phyloP scores from a whole-genome alignment of 768 basidiomycete species.

The Guyanaporus albipodus region DNA sequence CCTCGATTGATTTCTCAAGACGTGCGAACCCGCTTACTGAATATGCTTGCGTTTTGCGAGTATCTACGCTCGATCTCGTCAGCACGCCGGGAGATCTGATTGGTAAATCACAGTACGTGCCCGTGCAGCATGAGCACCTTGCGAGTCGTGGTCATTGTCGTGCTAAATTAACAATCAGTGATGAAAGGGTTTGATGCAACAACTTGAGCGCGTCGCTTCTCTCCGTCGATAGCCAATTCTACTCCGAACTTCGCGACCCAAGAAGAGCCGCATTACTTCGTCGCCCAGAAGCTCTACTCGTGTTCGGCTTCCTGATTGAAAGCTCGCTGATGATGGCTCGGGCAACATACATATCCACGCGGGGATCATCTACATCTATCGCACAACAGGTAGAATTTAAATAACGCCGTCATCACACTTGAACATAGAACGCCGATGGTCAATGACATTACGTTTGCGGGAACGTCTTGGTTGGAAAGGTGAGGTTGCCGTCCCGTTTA shows the following conservation, averaged over 20 bases:
- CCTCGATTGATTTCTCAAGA: background rate
- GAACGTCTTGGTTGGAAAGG: conserved; percentile 6
- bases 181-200: background rate
- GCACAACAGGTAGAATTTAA: no score
- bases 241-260: background rate
- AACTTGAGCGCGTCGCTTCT: background rate
- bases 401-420: no score
- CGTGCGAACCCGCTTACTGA: conserved; percentile 62
- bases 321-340: no score
- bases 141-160: conserved; percentile 21
- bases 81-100: background rate
- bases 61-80: conserved; percentile 40
- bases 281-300: no score
- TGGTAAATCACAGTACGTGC: conserved; percentile 21
- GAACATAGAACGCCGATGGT: background rate
- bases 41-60: conserved; percentile 65
- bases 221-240: background rate
- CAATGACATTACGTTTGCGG: conserved; percentile 5
- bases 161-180: background rate
- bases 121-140: conserved; percentile 48
- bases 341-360: background rate
- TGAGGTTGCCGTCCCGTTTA: conserved; percentile 27
- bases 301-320: no score
- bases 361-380: background rate
- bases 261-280: no score